phyloP scores from a whole-genome alignment of 176 grass and related monocot species.

The Coix lacrymajobi region DNA sequence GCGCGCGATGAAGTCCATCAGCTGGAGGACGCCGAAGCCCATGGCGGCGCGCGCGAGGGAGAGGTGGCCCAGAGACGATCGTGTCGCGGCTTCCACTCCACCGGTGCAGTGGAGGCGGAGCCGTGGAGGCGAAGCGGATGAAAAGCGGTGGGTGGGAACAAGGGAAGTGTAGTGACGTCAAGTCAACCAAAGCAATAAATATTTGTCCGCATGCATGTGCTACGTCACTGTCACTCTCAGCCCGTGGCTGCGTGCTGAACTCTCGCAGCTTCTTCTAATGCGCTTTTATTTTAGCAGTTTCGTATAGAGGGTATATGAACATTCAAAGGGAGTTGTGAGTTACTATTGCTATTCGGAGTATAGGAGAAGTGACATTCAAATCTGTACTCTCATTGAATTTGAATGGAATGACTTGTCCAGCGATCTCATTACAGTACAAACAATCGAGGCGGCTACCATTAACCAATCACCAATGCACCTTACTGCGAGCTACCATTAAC shows the following conservation, averaged over 20 bases:
- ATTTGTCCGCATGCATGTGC: neutral
- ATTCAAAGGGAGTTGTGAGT: too few species aligned
- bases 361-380: neutral
- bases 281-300: too few species aligned
- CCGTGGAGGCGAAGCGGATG: neutral
- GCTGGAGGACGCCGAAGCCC: constrained; percentile 43
- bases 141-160: neutral
- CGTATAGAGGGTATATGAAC: too few species aligned
- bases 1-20: constrained; percentile 42
- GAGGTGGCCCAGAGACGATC: neutral
- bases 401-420: neutral
- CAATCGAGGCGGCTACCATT: neutral
- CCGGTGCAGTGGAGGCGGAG: neutral
- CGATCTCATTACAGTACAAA: neutral
- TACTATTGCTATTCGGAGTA: too few species aligned
- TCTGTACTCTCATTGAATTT: neutral
- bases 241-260: neutral
- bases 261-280: too few species aligned
- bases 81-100: neutral
- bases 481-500: neutral
- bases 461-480: neutral
- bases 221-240: neutral
- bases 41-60: neutral
- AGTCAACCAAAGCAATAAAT: neutral
- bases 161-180: neutral